These are phyloP conservation scores for Arthonia radiata DNA, from an alignment of 495 filamentous ascomycete species.

Conservation along the genomic window DNA sequence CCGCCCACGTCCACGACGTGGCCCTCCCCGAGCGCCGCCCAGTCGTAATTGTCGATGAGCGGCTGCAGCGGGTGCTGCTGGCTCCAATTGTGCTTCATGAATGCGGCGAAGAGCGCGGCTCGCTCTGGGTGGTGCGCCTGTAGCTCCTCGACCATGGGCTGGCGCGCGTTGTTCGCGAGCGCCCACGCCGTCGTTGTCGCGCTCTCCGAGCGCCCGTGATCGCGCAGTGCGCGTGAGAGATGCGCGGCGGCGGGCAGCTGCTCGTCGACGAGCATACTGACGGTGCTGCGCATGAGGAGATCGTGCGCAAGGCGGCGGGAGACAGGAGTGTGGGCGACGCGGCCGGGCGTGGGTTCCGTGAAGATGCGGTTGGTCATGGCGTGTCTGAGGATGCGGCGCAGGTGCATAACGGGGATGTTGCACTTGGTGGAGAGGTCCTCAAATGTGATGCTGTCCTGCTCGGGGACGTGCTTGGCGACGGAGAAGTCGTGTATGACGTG, in stretches of 20 bases:
- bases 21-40: constrained; percentile 17
- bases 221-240: not conserved
- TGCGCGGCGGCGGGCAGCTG: not conserved
- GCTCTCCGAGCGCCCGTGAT: not conserved
- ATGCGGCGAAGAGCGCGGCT: constrained; percentile 8
- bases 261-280: no score
- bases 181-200: constrained; percentile 6
- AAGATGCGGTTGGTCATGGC: constrained; percentile 33
- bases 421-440: no score
- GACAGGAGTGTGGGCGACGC: constrained; percentile 27
- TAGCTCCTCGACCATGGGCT: constrained; percentile 4
- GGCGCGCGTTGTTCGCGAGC: constrained; percentile 4
- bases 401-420: no score
- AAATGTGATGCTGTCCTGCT: not conserved
- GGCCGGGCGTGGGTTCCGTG: constrained; percentile 21
- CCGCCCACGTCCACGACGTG: constrained; percentile 32
- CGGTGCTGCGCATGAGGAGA: no score
- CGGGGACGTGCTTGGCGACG: constrained; percentile 1
- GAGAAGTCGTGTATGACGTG: constrained; percentile 1
- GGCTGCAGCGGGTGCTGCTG: constrained; percentile 10
- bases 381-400: constrained; percentile 28
- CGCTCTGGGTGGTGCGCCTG: constrained; percentile 6
- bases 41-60: constrained; percentile 21
- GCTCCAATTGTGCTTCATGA: constrained; percentile 17
- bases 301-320: constrained; percentile 8